phyloP scores from a whole-genome alignment of 768 basidiomycete genomes.

The Naganishia randhawae region DNA sequence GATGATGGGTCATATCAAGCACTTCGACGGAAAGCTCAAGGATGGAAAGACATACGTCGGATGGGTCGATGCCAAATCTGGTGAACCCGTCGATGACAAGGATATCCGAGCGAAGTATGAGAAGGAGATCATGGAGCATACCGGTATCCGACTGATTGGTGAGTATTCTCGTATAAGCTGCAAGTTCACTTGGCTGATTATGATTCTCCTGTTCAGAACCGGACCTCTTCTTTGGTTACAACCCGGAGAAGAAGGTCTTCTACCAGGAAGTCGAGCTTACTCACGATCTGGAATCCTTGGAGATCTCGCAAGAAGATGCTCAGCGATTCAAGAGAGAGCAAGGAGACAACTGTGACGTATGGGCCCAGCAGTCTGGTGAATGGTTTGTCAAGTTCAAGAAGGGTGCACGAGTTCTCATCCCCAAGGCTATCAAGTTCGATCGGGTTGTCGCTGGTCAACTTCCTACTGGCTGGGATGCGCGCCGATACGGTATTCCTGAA shows the following conservation, averaged over 20 bases:
- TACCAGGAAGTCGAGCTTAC: constrained; percentile 94
- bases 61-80: constrained; percentile 93
- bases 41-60: constrained; percentile 89
- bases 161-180: constrained; percentile 40
- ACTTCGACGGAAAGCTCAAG: constrained; percentile 95
- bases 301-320: constrained; percentile 85
- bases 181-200: constrained; percentile 20
- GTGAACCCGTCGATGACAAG: constrained; percentile 94
- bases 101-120: constrained; percentile 91
- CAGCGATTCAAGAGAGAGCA: constrained; percentile 94
- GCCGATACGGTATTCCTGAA: constrained; percentile 91
- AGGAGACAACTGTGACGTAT: constrained; percentile 91
- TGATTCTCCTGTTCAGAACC: constrained; percentile 63
- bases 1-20: constrained; percentile 98
- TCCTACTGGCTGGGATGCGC: constrained; percentile 95
- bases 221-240: constrained; percentile 94
- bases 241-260: constrained; percentile 95
- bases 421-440: constrained; percentile 92
- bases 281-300: constrained; percentile 93
- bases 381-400: constrained; percentile 99
- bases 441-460: constrained; percentile 93
- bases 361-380: constrained; percentile 85
- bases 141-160: constrained; percentile 94
- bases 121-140: constrained; percentile 83
- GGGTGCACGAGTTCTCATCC: constrained; percentile 85